Base-by-base conservation (phyloP, 805 yeast genomes). In the Candida maris region DNA sequence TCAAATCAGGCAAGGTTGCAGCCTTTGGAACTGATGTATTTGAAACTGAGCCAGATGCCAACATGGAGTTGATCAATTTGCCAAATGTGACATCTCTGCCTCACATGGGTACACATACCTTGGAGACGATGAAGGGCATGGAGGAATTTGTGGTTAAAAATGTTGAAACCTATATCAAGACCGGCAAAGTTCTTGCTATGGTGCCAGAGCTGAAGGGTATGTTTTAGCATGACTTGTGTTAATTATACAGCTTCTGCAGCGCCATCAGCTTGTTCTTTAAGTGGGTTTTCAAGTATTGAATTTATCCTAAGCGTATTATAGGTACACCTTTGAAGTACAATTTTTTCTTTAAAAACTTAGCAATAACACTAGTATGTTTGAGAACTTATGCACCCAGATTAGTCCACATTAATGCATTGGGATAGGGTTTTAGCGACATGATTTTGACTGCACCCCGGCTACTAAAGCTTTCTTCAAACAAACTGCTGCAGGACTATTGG, bases 61-160 rank as follows among this genome's bases (percentile, higher is more conserved):
- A 81, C 28, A 61, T 71, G 53, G 88, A 82, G 42, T 64, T 84
- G 44, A 61, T 72, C 32, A 64, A 66, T 20, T 61, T 81, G 61
- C 83, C 85, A 10, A 81, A 81, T 45, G 85, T 79, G n/a, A 69
- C 83, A 9, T 74, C 85, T 23, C 65, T 85, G 46, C 97, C 97
- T 12, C 97, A 88, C 58, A 79, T 85, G 82, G 97, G 96, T 19
- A 85, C 96, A 0, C 79, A 78, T 56, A 68, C 91, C 4, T 61
- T 62, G 35, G 94, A 87, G 61, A 83, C 95, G 3, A 75, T 83
- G 52, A 64, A 68, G 48, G 73, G 73, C 49, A 85, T 93, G 96
- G 96, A 89, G 63, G 78, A 75, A 48, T 76, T 76, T 57, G 86
- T 81, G 21, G 78, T 85, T 19, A 70, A 71, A 21, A 93, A 91